Base-by-base conservation (phyloP, 1,139 yeast species). In the Debaryomyces fabryi region DNA sequence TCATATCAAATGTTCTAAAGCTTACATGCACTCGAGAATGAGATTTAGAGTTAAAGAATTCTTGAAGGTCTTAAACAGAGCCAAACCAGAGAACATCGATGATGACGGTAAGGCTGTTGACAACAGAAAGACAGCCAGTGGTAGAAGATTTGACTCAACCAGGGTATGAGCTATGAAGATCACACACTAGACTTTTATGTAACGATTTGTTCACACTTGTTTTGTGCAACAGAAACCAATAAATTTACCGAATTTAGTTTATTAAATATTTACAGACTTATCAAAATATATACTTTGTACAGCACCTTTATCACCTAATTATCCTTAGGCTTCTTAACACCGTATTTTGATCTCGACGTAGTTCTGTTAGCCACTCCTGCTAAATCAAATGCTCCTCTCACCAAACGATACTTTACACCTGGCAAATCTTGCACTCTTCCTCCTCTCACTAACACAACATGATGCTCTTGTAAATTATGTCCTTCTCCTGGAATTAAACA, bases 401-500 rank as follows among this genome's bases (percentile, higher is more conserved):
- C 89, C 62, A 91, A 79, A 69, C 89, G 93, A 69, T 95, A 93
- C 67, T 91, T 92, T 42, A 93, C 97, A 79, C 99, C 99, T 20
- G 99, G 99, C 62, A 93, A 78, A 85, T 95, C 99, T 67, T 92
- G 97, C 46, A 91, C 91, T 78, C 97, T 85, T 15, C 99, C 99
- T 23, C 99, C 99, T 68, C 99, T 83, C 2, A 95, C 96, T 49
- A 86, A 82, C 2, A 95, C 98, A 48, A 93, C 96, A 63, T 96
- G 90, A 72, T 95, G 99, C 70, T 95, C 99, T 72, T 93, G 98
- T 38, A 96, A 93, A 63, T 93, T 93, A 69, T 95, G 99, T 21
- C 99, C 99, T 65, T 93, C 98, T 49, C 99, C 99, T 10, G 98
- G 97, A 51, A 95, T 93, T 67, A 92, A 91, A 3, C 97, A 97